Conservation (phyloP, 2,329 filamentous ascomycete genomes). For the Fusarium robinianum region DNA sequence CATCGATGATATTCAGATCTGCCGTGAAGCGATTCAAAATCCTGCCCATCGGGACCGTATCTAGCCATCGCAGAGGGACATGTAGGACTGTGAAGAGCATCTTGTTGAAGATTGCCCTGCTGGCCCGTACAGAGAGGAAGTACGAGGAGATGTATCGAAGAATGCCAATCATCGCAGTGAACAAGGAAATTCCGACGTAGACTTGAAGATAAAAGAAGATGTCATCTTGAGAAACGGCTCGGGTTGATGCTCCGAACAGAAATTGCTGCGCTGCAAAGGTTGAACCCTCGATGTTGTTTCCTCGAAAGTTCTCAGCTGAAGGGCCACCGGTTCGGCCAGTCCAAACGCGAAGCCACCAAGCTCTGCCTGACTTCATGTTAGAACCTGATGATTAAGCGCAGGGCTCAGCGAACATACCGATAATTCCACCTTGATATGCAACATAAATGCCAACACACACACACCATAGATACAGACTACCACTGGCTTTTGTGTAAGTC, state of each 20-base stretch:
- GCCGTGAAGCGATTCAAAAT: slow-evolving; percentile 77
- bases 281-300: slow-evolving; percentile 45
- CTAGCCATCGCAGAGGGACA: slow-evolving; percentile 75
- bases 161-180: slow-evolving; percentile 61
- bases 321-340: slow-evolving; percentile 44
- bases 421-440: slow-evolving; percentile 54
- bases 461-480: slow-evolving; percentile 64
- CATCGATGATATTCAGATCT: slow-evolving; percentile 75
- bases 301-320: slow-evolving; percentile 29
- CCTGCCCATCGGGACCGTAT: slow-evolving; percentile 75
- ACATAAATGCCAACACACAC: slow-evolving; percentile 57
- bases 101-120: slow-evolving; percentile 65
- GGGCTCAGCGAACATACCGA: slow-evolving; percentile 47
- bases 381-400: neutral
- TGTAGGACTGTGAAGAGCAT: slow-evolving; percentile 69
- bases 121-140: slow-evolving; percentile 67
- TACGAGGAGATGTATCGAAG: slow-evolving; percentile 66
- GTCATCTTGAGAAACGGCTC: slow-evolving; percentile 40
- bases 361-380: slow-evolving; percentile 46
- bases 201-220: slow-evolving; percentile 68
- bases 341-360: slow-evolving; percentile 68
- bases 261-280: slow-evolving; percentile 51
- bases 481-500: slow-evolving; percentile 67
- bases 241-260: slow-evolving; percentile 44
- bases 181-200: slow-evolving; percentile 70